phyloP scores from a whole-genome alignment of 2,329 filamentous ascomycete genomes.

The Graphilbum ipis-grandicollis region DNA sequence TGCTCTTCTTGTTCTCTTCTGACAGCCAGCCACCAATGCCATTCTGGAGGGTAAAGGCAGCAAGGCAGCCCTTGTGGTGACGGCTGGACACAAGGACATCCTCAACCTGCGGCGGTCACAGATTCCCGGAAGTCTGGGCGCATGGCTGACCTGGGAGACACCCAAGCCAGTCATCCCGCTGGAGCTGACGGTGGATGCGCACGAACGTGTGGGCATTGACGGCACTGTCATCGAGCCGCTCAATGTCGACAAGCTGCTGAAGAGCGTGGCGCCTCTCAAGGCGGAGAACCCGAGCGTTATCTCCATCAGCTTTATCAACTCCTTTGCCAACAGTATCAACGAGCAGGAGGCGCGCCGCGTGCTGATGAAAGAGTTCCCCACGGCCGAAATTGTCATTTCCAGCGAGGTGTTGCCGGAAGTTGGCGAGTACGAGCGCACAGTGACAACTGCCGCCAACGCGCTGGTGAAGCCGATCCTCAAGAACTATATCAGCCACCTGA shows the following conservation, averaged over 20 bases:
- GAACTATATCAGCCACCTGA: conserved; percentile 23
- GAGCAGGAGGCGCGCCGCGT: conserved; percentile 20
- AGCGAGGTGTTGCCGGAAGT: conserved; percentile 27
- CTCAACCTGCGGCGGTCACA: conserved; percentile 26
- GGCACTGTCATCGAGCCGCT: conserved; percentile 22
- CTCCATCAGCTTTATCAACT: conserved; percentile 27
- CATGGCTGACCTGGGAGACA: conserved; percentile 28
- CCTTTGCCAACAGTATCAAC: conserved; percentile 24
- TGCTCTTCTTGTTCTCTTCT: too few species aligned
- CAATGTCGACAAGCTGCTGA: conserved; percentile 20
- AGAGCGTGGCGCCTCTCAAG: conserved; percentile 19
- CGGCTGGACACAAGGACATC: conserved; percentile 30
- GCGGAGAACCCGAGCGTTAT: conserved; percentile 23
- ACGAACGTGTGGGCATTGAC: conserved; percentile 23
- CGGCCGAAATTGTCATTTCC: conserved; percentile 25
- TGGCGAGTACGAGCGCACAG: conserved; percentile 29
- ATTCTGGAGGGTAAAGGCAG: conserved; percentile 30
- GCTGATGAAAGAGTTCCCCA: conserved; percentile 21
- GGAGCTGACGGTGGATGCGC: conserved; percentile 26
- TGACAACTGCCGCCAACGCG: conserved; percentile 28
- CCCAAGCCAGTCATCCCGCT: conserved; percentile 29
- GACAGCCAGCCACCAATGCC: conserved; percentile 21
- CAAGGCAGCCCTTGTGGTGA: conserved; percentile 27
- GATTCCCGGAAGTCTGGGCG: conserved; percentile 30
- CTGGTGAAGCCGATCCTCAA: conserved; percentile 29